A percentile compares a stretch with the other conserved stretches of the same genome.
Evolutionary conservation across 2,329 filamentous ascomycete species (phyloP).

Genomic region (Helminthosporium solani): DNA sequence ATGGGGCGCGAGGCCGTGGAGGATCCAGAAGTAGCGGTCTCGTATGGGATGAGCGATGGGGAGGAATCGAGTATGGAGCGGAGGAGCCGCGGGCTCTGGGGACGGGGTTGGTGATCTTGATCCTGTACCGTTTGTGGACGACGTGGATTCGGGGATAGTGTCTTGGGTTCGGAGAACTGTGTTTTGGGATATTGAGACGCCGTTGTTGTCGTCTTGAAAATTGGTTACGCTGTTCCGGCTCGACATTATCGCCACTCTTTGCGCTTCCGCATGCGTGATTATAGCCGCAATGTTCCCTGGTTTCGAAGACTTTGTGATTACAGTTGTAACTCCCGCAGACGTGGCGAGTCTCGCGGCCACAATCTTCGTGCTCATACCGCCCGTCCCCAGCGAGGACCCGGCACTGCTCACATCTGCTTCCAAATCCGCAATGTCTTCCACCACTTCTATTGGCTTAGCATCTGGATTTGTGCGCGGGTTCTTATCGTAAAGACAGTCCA

Average conservation of each 20-base stretch:
- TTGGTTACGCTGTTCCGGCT: constrained; percentile 32
- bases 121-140: constrained; percentile 34
- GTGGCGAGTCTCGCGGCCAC: constrained; percentile 89
- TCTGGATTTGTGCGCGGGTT: constrained; percentile 85
- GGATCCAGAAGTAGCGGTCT: constrained; percentile 94
- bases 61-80: constrained; percentile 90
- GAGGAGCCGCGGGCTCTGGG: constrained; percentile 36
- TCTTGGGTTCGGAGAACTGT: constrained; percentile 22
- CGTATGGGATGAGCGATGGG: constrained; percentile 81
- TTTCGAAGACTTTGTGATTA: constrained; percentile 92
- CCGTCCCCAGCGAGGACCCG: constrained; percentile 85
- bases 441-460: constrained; percentile 85
- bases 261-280: constrained; percentile 73
- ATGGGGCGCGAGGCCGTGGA: constrained; percentile 87
- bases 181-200: constrained; percentile 21
- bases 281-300: constrained; percentile 90
- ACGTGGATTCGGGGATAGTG: constrained; percentile 23
- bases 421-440: constrained; percentile 81
- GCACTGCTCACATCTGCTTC: constrained; percentile 88
- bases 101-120: constrained; percentile 22
- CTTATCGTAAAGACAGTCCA: constrained; percentile 95
- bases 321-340: constrained; percentile 89
- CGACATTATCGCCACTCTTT: constrained; percentile 46
- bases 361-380: constrained; percentile 97
- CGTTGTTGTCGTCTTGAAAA: constrained; percentile 27